Evolutionary conservation across 2,329 filamentous ascomycete genomes (phyloP).

Genomic region (Sporothrix mexicana): DNA sequence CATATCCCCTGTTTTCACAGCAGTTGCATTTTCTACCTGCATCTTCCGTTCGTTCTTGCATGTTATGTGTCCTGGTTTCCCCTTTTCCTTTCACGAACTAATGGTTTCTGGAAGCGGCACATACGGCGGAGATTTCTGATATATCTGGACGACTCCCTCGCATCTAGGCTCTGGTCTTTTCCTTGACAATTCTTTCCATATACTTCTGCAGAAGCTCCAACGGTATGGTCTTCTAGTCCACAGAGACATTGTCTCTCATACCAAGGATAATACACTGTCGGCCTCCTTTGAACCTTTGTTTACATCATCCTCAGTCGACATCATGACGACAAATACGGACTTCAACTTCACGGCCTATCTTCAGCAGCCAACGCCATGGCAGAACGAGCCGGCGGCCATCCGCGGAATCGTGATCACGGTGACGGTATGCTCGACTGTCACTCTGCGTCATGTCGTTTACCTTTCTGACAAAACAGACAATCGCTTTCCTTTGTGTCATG

Average conservation of each 20-base stretch:
- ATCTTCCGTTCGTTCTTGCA: background rate
- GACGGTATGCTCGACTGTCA: background rate
- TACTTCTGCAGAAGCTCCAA: background rate
- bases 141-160: background rate
- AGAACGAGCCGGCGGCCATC: constrained; percentile 31
- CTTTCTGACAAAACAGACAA: background rate
- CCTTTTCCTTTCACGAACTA: too few relatives aligned
- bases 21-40: background rate
- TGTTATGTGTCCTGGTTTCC: background rate
- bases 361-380: constrained; percentile 30
- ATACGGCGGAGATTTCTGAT: background rate
- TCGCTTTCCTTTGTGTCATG: constrained; percentile 29
- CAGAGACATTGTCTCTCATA: background rate
- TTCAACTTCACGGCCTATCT: constrained; percentile 31
- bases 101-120: constrained; percentile 10
- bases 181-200: background rate
- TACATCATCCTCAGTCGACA: background rate
- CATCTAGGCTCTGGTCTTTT: background rate
- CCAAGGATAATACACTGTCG: background rate
- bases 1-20: background rate
- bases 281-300: too few relatives aligned
- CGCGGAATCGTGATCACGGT: constrained; percentile 28
- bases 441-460: background rate
- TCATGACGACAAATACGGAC: background rate
- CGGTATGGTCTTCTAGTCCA: background rate